phyloP scores from a whole-genome alignment of 2,329 filamentous ascomycete species.

The Fusarium equiseti region DNA sequence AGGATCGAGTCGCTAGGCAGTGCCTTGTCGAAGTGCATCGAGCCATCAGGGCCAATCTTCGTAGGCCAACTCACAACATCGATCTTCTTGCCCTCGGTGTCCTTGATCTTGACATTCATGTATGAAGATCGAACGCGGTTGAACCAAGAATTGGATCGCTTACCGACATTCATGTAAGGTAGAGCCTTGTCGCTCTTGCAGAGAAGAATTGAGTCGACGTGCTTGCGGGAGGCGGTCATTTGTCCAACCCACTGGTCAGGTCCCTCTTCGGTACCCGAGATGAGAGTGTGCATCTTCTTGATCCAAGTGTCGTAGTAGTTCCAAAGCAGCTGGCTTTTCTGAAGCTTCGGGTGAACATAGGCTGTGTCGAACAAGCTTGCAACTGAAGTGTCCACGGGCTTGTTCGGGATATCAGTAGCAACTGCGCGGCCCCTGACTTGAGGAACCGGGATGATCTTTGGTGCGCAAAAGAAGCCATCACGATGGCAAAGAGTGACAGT shows the following conservation, averaged over 20 bases:
- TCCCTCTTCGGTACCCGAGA: constrained; percentile 60
- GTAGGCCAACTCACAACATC: constrained; percentile 60
- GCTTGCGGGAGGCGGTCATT: constrained; percentile 54
- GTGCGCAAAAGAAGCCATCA: constrained; percentile 60
- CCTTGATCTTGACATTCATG: constrained; percentile 56
- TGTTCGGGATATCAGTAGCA: constrained; percentile 48
- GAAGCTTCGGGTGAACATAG: constrained; percentile 61
- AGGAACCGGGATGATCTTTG: constrained; percentile 54
- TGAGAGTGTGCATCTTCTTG: constrained; percentile 56
- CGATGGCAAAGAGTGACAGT: constrained; percentile 60
- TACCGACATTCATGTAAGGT: constrained; percentile 57
- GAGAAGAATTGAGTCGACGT: constrained; percentile 59
- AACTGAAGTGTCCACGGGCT: constrained; percentile 60
- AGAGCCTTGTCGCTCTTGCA: constrained; percentile 58
- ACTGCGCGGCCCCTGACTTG: constrained; percentile 12
- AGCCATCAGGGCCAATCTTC: constrained; percentile 53
- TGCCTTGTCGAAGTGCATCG: constrained; percentile 52
- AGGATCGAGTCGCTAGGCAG: constrained; percentile 47
- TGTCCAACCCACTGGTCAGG: constrained; percentile 63
- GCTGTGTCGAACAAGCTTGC: constrained; percentile 65
- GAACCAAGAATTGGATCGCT: constrained; percentile 50
- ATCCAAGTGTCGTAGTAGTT: constrained; percentile 61
- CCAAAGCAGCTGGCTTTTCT: constrained; percentile 59
- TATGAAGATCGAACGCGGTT: constrained; percentile 54
- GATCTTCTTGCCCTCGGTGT: constrained; percentile 56